Percentiles rank a stretch among this genome's conserved stretches.
These are phyloP conservation scores for Candida odintsovae DNA, from an alignment of 805 yeast genomes.

Conservation along the genomic window DNA sequence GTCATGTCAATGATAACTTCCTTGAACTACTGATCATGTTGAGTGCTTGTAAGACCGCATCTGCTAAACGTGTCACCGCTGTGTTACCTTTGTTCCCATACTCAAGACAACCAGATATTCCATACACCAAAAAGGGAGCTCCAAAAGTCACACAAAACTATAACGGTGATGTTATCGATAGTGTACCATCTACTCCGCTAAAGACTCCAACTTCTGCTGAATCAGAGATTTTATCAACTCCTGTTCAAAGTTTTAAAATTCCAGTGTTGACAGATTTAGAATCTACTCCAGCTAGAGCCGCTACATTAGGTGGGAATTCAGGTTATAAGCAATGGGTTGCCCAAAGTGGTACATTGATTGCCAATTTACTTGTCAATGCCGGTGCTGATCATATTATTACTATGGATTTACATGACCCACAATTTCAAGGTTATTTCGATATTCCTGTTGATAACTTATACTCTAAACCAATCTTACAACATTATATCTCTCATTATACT, in stretches of 20 bases:
- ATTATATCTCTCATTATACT: slow-evolving; percentile 71
- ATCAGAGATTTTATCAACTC: background rate
- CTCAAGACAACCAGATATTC: slow-evolving; percentile 92
- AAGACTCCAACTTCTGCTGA: slow-evolving; percentile 1
- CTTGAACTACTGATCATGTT: slow-evolving; percentile 91
- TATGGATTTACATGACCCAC: slow-evolving; percentile 97
- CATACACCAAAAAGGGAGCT: slow-evolving; percentile 73
- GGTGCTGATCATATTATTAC: slow-evolving; percentile 97
- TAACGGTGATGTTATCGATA: slow-evolving; percentile 31
- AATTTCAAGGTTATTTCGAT: slow-evolving; percentile 95
- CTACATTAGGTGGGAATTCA: slow-evolving; percentile 29
- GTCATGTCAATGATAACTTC: slow-evolving; percentile 81
- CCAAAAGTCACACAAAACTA: slow-evolving; percentile 31
- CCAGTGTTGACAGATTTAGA: slow-evolving; percentile 9
- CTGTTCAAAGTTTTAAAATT: slow-evolving; percentile 13
- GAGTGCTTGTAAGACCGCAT: slow-evolving; percentile 95
- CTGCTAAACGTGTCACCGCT: slow-evolving; percentile 91
- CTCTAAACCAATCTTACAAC: slow-evolving; percentile 81
- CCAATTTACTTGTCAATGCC: slow-evolving; percentile 79
- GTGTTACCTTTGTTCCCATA: slow-evolving; percentile 96
- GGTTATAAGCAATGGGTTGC: slow-evolving; percentile 95
- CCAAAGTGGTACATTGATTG: slow-evolving; percentile 89
- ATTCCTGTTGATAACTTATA: slow-evolving; percentile 93
- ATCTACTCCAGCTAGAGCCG: background rate
- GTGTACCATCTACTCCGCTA: slow-evolving; percentile 40